Conservation (phyloP, 306 rosid species). For the Cucurbita ficifolia region DNA sequence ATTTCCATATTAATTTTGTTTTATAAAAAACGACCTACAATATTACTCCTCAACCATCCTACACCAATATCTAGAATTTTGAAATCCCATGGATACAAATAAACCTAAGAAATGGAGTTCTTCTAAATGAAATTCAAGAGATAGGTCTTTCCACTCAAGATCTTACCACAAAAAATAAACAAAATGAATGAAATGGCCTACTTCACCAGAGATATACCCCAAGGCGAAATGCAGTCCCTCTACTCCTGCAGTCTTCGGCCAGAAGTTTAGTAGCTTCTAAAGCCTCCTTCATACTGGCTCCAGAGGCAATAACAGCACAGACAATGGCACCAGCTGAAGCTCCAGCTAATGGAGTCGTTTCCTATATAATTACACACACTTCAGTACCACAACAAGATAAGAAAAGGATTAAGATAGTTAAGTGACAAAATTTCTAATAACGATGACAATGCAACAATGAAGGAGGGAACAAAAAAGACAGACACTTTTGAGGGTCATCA, state of each 20-base stretch:
- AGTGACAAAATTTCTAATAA: not conserved
- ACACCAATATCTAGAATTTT: not conserved
- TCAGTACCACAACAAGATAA: not conserved
- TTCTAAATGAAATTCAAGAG: not conserved
- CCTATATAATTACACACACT: constrained; percentile 32
- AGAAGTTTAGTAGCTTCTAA: constrained; percentile 64
- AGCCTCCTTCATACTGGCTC: constrained; percentile 81
- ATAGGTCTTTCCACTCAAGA: not conserved
- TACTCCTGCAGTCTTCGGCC: constrained; percentile 75
- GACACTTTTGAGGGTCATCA: not conserved
- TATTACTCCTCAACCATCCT: not conserved
- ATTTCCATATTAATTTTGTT: not conserved
- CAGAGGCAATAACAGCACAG: constrained; percentile 86
- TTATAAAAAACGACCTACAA: not conserved
- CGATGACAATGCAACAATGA: not conserved
- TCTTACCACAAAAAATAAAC: not conserved
- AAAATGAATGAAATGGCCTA: constrained; percentile 1
- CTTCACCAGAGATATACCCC: constrained; percentile 45
- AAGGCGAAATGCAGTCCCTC: constrained; percentile 88
- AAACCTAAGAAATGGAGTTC: not conserved
- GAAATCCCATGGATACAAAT: not conserved
- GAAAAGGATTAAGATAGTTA: not conserved
- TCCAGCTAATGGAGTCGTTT: constrained; percentile 91
- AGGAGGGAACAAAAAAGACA: not conserved
- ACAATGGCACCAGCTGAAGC: constrained; percentile 96